A percentile compares a stretch with the other conserved stretches of the same genome.
Conservation (phyloP, 1,284 basidiomycete genomes). For the Fistulinella staudtii region DNA sequence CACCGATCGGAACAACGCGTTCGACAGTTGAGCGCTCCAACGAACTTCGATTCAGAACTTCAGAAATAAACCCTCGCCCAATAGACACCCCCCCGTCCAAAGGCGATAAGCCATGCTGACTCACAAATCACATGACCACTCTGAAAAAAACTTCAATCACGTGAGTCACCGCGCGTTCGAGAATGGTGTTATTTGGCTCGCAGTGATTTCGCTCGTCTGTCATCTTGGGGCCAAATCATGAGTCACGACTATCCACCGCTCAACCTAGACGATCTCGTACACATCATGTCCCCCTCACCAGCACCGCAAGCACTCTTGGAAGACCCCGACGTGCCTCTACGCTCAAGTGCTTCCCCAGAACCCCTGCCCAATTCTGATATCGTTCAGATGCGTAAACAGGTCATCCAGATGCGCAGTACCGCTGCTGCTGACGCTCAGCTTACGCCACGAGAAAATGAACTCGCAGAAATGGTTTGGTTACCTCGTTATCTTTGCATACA, state of each 20-base stretch:
- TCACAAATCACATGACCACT: constrained; percentile 28
- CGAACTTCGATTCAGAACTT: too few species aligned
- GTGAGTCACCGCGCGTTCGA: constrained; percentile 30
- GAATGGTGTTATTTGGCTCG: constrained; percentile 31
- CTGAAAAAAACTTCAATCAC: constrained; percentile 26
- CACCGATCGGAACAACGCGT: too few species aligned
- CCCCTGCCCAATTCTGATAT: constrained; percentile 24
- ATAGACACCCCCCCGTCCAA: too few species aligned
- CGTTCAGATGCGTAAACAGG: constrained; percentile 20
- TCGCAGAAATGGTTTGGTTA: constrained; percentile 53
- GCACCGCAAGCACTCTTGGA: constrained; percentile 23
- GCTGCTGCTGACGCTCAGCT: constrained; percentile 5
- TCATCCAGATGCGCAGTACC: constrained; percentile 14
- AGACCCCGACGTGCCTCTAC: constrained; percentile 17
- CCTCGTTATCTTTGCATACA: constrained; percentile 7
- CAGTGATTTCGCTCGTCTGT: constrained; percentile 25
- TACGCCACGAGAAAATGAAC: constrained; percentile 46
- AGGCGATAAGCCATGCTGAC: too few species aligned
- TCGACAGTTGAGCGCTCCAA: too few species aligned
- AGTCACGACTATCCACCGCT: constrained; percentile 34
- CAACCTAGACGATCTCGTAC: constrained; percentile 40
- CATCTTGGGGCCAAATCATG: constrained; percentile 15
- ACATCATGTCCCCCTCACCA: constrained; percentile 40
- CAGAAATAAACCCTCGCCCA: too few species aligned
- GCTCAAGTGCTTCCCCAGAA: constrained; percentile 20